Conservation (phyloP, 805 yeast species). For the Candida peoriensis region DNA sequence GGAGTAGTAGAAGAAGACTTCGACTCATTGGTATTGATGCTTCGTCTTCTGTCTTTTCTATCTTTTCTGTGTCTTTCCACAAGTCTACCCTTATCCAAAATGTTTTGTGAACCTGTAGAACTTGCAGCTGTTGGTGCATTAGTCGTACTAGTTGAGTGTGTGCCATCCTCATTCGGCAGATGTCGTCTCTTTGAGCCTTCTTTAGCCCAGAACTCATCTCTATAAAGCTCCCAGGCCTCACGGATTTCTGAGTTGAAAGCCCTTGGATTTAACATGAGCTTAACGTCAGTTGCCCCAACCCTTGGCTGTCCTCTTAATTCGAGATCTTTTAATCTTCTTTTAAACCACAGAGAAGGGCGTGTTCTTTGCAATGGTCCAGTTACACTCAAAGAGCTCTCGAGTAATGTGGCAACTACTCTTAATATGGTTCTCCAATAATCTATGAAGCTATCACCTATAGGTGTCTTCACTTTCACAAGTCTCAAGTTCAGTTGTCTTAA, state of each 20-base stretch:
- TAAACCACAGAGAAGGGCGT: conserved; percentile 8
- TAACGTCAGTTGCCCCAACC: conserved; percentile 75
- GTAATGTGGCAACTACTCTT: conserved; percentile 19
- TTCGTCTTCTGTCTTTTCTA: conserved; percentile 35
- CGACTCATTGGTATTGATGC: too few relatives aligned
- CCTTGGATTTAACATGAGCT: conserved; percentile 74
- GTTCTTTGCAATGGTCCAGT: conserved; percentile 13
- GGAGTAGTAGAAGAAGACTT: too few relatives aligned
- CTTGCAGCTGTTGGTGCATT: background rate
- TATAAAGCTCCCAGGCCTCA: conserved; percentile 91
- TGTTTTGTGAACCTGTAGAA: conserved; percentile 1
- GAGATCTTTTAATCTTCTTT: conserved; percentile 11
- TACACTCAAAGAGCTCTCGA: conserved; percentile 1
- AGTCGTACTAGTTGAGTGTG: background rate
- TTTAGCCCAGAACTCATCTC: conserved; percentile 90
- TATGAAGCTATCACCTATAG: conserved; percentile 31
- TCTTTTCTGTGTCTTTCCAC: conserved; percentile 35
- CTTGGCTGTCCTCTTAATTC: conserved; percentile 48
- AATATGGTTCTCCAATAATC: conserved; percentile 29
- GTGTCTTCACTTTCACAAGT: conserved; percentile 54
- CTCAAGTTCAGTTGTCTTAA: conserved; percentile 76
- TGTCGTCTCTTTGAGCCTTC: conserved; percentile 65
- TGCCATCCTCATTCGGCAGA: conserved; percentile 4
- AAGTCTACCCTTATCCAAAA: conserved; percentile 25
- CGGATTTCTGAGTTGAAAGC: conserved; percentile 77